Base-by-base conservation (phyloP, 768 basidiomycete genomes). In the Dendrothele bispora region DNA sequence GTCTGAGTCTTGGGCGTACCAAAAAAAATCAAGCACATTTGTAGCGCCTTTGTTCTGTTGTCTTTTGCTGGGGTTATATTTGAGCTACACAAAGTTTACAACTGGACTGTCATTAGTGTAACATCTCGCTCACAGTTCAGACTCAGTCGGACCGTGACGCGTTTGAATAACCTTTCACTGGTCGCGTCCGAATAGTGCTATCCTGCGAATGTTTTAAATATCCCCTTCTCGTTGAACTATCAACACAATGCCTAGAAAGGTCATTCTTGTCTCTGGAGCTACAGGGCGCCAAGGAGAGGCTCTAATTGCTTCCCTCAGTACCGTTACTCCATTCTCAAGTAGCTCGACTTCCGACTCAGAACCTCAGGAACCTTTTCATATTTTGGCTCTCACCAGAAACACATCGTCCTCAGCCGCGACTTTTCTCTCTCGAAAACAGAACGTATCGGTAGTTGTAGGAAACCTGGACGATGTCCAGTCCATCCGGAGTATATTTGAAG, bases 251-350 rank as follows among this genome's bases (percentile, higher is more conserved):
- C 10, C 46, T 20, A 22, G 8, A 2, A 51, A 45, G 36, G 37
- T 52, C 8, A 61, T 71, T 18, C 60, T 72, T 7, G 64, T 72
- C 32, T 56, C 59, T 21, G 70, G 70, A 2, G 68, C 70, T 8
- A 72, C 70, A 14, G 70, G 70, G 12, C 62, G 61, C 39, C 70
- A 72, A 61, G 70, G 70, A 12, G 43, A 47, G 24, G 62, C 70
- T 1, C 40, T 72, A 20, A 64, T 72, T 40, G 40, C 56, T 5
- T 58, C 67, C 21, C 55, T 66, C 12, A 54, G 42, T 37, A 53
- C 54, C 14, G 47, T 14, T 0, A 21, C 17, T 43, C 17, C 4
- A 27, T 27, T 6, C 3, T 11, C 10, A 27, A 17, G 4, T 32
- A 8, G 17, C 10, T 6, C 2, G 17, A 42, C 14, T 26, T 15